Evolutionary conservation across 805 yeast species (phyloP).

Genomic region (Candida adriatica): DNA sequence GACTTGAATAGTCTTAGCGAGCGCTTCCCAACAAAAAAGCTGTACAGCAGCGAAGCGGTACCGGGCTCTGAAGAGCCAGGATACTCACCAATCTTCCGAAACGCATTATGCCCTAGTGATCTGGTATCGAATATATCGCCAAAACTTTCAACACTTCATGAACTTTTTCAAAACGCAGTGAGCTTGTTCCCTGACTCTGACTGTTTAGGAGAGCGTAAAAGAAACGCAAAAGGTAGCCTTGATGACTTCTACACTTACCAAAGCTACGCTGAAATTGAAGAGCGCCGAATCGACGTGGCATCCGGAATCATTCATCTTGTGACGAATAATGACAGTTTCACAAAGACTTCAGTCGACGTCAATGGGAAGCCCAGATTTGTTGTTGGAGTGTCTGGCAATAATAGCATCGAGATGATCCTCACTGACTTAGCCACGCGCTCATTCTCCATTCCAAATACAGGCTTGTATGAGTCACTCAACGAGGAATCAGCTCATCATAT

Average conservation of each 20-base stretch:
- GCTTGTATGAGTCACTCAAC: conserved; percentile 38
- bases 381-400: conserved; percentile 41
- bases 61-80: conserved; percentile 33
- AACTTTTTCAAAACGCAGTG: conserved; percentile 32
- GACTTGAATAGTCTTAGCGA: conserved; percentile 9
- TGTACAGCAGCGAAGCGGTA: conserved; percentile 21
- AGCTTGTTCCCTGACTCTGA: conserved; percentile 23
- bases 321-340: conserved; percentile 6
- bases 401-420: conserved; percentile 50
- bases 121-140: conserved; percentile 15
- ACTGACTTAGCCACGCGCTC: conserved; percentile 51
- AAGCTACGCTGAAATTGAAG: conserved; percentile 31
- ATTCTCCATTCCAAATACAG: conserved; percentile 38
- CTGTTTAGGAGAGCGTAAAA: conserved; percentile 33
- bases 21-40: conserved; percentile 10
- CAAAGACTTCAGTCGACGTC: conserved; percentile 4
- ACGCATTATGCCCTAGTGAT: conserved; percentile 21
- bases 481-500: conserved; percentile 47
- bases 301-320: conserved; percentile 36
- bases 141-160: conserved; percentile 31
- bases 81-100: conserved; percentile 38
- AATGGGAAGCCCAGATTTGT: conserved; percentile 28
- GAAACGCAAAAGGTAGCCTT: conserved; percentile 18
- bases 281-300: conserved; percentile 35
- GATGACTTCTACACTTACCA: conserved; percentile 34